A percentile compares a stretch with the other conserved stretches of the same genome.
Evolutionary conservation across 441 rosid genomes (phyloP).

Genomic region (Monsonia emarginata): DNA sequence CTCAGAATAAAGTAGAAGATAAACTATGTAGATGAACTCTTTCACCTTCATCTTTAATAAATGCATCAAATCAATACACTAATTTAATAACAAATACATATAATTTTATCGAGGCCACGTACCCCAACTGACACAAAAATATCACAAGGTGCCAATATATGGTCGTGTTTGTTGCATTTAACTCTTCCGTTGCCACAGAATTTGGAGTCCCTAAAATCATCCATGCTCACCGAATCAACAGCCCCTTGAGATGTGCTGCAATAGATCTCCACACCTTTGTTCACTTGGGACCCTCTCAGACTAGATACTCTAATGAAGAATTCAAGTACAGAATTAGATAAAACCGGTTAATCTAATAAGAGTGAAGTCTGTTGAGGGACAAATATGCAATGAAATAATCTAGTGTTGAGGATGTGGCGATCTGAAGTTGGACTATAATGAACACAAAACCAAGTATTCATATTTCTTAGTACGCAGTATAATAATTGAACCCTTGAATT

Average conservation of each 20-base stretch:
- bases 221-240: conserved; percentile 28
- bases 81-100: background rate
- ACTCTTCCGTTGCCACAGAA: conserved; percentile 30
- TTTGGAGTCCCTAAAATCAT: conserved; percentile 27
- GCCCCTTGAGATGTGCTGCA: conserved; percentile 41
- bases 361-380: background rate
- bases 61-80: background rate
- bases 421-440: background rate
- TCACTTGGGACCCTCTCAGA: conserved; percentile 57
- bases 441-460: background rate
- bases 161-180: conserved; percentile 37
- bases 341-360: background rate
- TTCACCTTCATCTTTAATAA: background rate
- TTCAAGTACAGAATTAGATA: background rate
- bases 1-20: no score
- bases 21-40: no score
- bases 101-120: conserved; percentile 23
- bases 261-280: conserved; percentile 64
- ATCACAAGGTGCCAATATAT: conserved; percentile 53
- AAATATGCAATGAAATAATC: background rate
- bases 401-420: background rate
- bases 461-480: background rate
- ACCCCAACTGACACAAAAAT: conserved; percentile 57
- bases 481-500: background rate
- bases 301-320: conserved; percentile 15